A percentile compares a stretch with the other conserved stretches of the same genome.
Evolutionary conservation across 805 yeast species (phyloP).

Genomic region (Cyberlindnera lachancei): DNA sequence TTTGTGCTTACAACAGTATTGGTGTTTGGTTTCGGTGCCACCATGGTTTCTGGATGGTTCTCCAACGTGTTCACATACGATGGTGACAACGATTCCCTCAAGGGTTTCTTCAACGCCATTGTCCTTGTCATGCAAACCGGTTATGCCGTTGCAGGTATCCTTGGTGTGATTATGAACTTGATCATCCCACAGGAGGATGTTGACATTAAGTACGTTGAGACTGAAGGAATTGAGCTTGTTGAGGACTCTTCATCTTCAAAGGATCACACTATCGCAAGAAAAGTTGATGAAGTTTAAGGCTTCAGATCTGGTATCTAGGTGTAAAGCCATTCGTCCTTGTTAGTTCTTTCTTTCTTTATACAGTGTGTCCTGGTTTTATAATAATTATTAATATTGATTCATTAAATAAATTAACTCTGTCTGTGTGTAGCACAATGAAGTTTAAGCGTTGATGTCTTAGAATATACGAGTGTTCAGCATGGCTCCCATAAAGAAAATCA

Average conservation of each 20-base stretch:
- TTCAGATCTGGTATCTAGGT: background rate
- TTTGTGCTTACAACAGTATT: conserved; percentile 59
- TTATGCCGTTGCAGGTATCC: conserved; percentile 60
- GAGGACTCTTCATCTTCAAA: conserved; percentile 7
- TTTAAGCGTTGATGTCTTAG: too few species aligned
- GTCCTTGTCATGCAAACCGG: conserved; percentile 66
- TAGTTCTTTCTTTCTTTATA: background rate
- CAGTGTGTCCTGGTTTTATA: background rate
- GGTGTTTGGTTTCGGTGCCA: conserved; percentile 61
- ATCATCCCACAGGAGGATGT: conserved; percentile 45
- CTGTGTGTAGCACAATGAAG: too few species aligned
- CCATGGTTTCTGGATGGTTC: conserved; percentile 62
- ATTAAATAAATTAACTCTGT: too few species aligned
- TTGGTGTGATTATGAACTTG: conserved; percentile 55
- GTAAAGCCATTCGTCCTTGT: background rate
- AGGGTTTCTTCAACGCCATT: conserved; percentile 62
- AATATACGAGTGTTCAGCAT: too few species aligned
- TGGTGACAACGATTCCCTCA: conserved; percentile 46
- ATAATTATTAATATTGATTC: background rate
- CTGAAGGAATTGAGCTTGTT: conserved; percentile 11
- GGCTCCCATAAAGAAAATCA: too few species aligned
- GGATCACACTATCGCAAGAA: conserved; percentile 1
- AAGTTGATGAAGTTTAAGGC: conserved; percentile 1
- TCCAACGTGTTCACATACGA: conserved; percentile 53
- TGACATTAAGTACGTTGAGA: conserved; percentile 14